A percentile compares a stretch with the other conserved stretches of the same genome.
Evolutionary conservation across 2,329 filamentous ascomycete species (phyloP).

Genomic region (Colletotrichum incanum): DNA sequence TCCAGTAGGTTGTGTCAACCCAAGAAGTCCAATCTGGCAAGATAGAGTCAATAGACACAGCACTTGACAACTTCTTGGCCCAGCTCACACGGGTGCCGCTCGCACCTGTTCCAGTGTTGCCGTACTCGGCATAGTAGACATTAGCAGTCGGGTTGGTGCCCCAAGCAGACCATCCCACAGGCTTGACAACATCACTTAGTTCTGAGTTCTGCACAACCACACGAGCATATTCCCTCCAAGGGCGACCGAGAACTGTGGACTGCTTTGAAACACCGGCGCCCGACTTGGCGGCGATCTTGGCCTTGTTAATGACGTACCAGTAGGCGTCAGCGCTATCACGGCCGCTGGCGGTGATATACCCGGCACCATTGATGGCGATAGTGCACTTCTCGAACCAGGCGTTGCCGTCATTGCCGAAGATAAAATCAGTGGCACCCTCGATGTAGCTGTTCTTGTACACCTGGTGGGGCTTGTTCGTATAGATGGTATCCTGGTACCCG

Average conservation of each 20-base stretch:
- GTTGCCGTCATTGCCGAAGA: constrained; percentile 61
- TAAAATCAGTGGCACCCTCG: constrained; percentile 65
- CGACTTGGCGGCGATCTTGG: constrained; percentile 56
- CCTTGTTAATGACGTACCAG: constrained; percentile 64
- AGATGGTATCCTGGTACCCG: constrained; percentile 67
- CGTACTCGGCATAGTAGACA: constrained; percentile 72
- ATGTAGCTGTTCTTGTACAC: constrained; percentile 62
- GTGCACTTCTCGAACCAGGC: constrained; percentile 63
- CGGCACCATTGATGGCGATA: constrained; percentile 53
- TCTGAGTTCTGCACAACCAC: constrained; percentile 65
- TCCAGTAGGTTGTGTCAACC: constrained; percentile 40
- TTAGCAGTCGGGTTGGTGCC: constrained; percentile 64
- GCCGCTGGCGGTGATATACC: constrained; percentile 63
- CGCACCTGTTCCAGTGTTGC: constrained; percentile 71
- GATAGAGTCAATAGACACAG: constrained; percentile 51
- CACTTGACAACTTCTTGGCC: constrained; percentile 52
- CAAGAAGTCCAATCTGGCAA: constrained; percentile 34
- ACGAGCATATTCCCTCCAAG: constrained; percentile 63
- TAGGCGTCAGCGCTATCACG: constrained; percentile 57
- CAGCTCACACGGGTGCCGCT: constrained; percentile 66
- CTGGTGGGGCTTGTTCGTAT: constrained; percentile 64
- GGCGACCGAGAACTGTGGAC: constrained; percentile 63
- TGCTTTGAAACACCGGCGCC: constrained; percentile 56
- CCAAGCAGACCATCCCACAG: constrained; percentile 73
- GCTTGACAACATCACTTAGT: constrained; percentile 70